These are phyloP conservation scores for Puccinia novopanici DNA, from an alignment of 1,284 basidiomycete genomes.

Conservation along the genomic window DNA sequence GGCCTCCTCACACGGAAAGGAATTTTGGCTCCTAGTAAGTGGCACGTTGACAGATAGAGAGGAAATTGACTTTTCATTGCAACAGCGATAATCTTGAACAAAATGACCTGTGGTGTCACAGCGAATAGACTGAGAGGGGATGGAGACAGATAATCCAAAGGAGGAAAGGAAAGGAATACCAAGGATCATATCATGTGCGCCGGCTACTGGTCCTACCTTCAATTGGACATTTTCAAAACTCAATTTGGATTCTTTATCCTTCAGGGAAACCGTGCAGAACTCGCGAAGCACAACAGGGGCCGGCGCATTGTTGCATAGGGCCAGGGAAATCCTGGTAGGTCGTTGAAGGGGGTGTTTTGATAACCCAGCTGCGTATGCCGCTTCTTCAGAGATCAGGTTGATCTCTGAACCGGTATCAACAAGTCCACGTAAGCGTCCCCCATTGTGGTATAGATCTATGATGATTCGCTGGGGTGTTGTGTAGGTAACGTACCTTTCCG, in stretches of 20 bases:
- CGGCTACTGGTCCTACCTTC: not conserved
- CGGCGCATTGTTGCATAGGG: not conserved
- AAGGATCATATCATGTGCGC: constrained; percentile 8
- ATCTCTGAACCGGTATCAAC: not conserved
- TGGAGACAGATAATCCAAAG: not conserved
- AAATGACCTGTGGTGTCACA: not conserved
- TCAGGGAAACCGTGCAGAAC: not conserved
- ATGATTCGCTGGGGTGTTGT: too few species aligned
- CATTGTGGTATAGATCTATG: not conserved
- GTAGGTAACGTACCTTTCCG: not conserved
- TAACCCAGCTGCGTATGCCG: not conserved
- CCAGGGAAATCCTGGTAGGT: not conserved
- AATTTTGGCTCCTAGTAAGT: too few species aligned
- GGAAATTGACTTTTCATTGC: not conserved
- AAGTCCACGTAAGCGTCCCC: not conserved
- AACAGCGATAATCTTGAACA: not conserved
- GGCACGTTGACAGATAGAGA: not conserved
- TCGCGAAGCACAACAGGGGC: not conserved
- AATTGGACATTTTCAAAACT: not conserved
- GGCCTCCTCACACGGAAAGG: not conserved
- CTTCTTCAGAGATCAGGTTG: not conserved
- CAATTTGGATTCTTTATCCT: not conserved
- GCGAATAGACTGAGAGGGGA: not conserved
- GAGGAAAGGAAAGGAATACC: constrained; percentile 6
- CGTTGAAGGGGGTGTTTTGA: too few species aligned